Base-by-base conservation (phyloP, 1,139 yeast species). In the Yamadazyma epiphylla region DNA sequence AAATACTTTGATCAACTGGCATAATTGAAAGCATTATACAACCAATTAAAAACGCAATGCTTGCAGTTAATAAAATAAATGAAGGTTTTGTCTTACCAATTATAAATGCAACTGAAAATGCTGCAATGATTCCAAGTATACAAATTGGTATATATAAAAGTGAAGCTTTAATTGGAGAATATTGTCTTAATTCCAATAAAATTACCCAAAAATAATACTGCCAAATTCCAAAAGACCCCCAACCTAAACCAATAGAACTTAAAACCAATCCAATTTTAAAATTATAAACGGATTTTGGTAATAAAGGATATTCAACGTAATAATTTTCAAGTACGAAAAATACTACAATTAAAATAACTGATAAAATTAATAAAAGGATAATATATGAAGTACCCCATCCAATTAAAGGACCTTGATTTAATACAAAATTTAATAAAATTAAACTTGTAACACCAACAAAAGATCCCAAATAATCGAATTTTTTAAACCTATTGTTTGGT, bases 171-270 rank as follows among this genome's bases (percentile, higher is more conserved):
- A 72, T 50, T 3, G 80, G 64, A 5, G 67, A 50, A 38, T 70
- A 70, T 6, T 59, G 44, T 30, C 77, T 60, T 20, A 73, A 47
- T 37, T 72, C 70, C 22, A 74, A 42, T 19, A 67, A 45, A 19
- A 71, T 59, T 24, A 46, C 51, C 66, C 67, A 64, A 43, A 61
- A 65, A 40, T 64, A 65, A 38, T 55, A 65, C 37, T 48, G 67
- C 73, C 77, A 74, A 6, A 73, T 58, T 4, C 80, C 79, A 48
- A 74, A 75, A 7, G 77, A 69, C 0, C 77, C 77, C 81, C 81
- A 75, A 1, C 80, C 80, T 21, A 73, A 53, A 10, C 58, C 43
- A 25, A 65, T 51, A 33, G 64, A 54, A 3, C 51, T 34, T 4
- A 65, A 43, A 1, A 64, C 62, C 25, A 65, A 42, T 0, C 69